phyloP scores from a whole-genome alignment of 495 filamentous ascomycete species.

The Lasiosphaeria ovina region DNA sequence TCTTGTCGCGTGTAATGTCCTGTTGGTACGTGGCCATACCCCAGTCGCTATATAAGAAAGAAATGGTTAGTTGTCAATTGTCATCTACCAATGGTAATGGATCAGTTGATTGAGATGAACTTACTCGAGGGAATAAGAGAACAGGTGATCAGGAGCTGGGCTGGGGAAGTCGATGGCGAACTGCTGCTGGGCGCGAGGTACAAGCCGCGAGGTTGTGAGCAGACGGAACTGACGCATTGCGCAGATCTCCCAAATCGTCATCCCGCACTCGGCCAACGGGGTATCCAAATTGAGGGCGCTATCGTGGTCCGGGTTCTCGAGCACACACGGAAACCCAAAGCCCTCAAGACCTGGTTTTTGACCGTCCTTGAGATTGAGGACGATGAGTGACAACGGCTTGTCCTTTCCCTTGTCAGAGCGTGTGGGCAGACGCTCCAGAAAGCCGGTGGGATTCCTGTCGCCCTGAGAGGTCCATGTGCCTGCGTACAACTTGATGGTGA shows the following conservation, averaged over 20 bases:
- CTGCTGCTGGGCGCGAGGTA: not conserved
- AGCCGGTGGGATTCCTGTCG: not conserved
- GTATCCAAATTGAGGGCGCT: not conserved
- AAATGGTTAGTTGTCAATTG: not conserved
- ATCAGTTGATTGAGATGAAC: not conserved
- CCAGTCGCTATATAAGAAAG: not conserved
- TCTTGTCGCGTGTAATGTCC: not conserved
- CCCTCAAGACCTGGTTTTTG: not conserved
- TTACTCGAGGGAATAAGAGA: not conserved
- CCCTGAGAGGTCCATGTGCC: not conserved
- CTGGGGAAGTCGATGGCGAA: not conserved
- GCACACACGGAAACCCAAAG: not conserved
- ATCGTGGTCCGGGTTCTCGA: not conserved
- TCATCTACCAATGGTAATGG: not conserved
- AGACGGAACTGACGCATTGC: not conserved
- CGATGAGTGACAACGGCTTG: not conserved
- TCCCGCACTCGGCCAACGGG: not conserved
- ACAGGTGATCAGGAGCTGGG: not conserved
- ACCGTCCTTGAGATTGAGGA: not conserved
- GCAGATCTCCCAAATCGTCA: not conserved
- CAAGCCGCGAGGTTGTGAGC: not conserved
- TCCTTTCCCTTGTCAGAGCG: not conserved
- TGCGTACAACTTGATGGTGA: not conserved
- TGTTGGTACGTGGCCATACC: not conserved
- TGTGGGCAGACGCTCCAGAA: not conserved